phyloP scores from a whole-genome alignment of 495 filamentous ascomycete species.

The Margaritispora aquatica region DNA sequence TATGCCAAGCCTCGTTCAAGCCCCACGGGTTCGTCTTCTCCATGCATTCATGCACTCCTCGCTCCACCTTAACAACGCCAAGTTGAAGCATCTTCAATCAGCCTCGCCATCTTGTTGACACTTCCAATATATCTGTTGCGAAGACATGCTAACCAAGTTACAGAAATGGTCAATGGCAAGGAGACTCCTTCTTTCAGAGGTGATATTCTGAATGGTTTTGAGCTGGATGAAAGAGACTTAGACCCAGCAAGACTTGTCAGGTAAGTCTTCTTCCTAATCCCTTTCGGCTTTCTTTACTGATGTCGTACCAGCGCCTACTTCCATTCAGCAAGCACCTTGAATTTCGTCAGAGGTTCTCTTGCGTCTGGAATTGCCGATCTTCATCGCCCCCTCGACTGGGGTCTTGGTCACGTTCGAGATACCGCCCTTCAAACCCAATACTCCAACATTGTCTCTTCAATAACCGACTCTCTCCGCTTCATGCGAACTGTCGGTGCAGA shows the following conservation, averaged over 20 bases:
- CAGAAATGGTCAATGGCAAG: conserved; percentile 71
- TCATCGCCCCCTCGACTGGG: conserved; percentile 91
- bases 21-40: too few species aligned
- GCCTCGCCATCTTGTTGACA: too few species aligned
- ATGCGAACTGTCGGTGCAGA: conserved; percentile 95
- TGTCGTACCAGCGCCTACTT: conserved; percentile 66
- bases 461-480: conserved; percentile 87
- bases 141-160: too few species aligned
- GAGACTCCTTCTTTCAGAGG: conserved; percentile 87
- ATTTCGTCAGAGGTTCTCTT: conserved; percentile 80
- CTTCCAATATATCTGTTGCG: too few species aligned
- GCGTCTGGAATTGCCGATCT: conserved; percentile 88
- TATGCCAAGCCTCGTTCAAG: conserved; percentile 93
- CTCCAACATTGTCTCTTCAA: conserved; percentile 70
- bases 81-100: too few species aligned
- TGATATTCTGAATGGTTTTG: conserved; percentile 91
- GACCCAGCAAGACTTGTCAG: conserved; percentile 78
- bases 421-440: conserved; percentile 78
- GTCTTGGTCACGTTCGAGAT: conserved; percentile 85
- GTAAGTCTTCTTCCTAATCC: conserved; percentile 27
- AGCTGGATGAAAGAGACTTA: conserved; percentile 58
- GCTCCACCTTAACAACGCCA: too few species aligned
- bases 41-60: too few species aligned
- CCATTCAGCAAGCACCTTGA: conserved; percentile 87
- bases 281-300: not conserved